Evolutionary conservation across 148 eudicot genomes (phyloP).

Genomic region (Gaultheria prostrata): DNA sequence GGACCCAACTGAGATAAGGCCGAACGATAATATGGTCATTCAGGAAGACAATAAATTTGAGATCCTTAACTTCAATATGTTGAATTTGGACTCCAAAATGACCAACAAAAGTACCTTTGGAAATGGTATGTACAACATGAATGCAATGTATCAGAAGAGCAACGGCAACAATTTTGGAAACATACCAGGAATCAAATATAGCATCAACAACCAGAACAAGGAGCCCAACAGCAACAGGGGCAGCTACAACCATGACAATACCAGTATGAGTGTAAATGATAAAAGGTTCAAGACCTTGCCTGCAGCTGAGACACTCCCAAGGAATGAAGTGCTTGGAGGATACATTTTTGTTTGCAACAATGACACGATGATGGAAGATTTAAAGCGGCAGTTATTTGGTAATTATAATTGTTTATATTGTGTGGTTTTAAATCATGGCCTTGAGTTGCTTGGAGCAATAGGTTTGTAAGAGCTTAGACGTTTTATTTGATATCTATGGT

Average conservation of each 20-base stretch:
- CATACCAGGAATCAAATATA: conserved; percentile 54
- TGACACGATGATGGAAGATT: conserved; percentile 82
- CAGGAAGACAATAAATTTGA: conserved; percentile 93
- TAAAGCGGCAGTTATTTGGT: conserved; percentile 88
- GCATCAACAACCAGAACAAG: conserved; percentile 39
- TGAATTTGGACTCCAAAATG: conserved; percentile 64
- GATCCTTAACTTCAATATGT: conserved; percentile 71
- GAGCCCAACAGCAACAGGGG: conserved; percentile 45
- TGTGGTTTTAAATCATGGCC: background rate
- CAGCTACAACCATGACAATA: conserved; percentile 38
- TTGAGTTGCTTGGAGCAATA: background rate
- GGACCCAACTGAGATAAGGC: conserved; percentile 58
- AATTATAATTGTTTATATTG: conserved; percentile 17
- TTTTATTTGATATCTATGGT: background rate
- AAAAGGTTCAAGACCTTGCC: conserved; percentile 98
- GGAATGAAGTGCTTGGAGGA: conserved; percentile 96
- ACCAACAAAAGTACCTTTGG: conserved; percentile 46
- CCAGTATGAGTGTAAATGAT: conserved; percentile 41
- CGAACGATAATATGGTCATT: conserved; percentile 54
- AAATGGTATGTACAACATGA: conserved; percentile 57
- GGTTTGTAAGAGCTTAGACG: background rate
- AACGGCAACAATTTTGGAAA: conserved; percentile 47
- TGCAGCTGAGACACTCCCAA: conserved; percentile 91
- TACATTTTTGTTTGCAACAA: conserved; percentile 90
- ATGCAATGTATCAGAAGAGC: conserved; percentile 60